These are phyloP conservation scores for Coniochaeta sp. DNA, from an alignment of 2,329 filamentous ascomycete species.

Conservation along the genomic window DNA sequence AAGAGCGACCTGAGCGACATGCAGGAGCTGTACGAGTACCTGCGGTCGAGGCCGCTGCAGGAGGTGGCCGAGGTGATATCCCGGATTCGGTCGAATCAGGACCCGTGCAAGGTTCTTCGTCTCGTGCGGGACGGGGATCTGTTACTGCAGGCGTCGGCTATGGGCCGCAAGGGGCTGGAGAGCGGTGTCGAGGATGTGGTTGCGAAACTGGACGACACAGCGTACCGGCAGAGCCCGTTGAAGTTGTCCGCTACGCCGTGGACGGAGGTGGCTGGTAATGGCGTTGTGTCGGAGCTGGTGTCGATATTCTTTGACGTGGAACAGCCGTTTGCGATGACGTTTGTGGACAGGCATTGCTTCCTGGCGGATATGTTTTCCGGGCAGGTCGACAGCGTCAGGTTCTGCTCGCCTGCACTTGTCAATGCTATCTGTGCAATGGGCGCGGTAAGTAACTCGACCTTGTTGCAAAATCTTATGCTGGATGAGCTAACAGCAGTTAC, in stretches of 20 bases:
- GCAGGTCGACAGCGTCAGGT: not conserved
- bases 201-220: not conserved
- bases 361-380: not conserved
- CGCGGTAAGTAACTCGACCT: not conserved
- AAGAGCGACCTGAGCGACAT: not conserved
- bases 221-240: not conserved
- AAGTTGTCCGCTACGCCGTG: not conserved
- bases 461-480: not conserved
- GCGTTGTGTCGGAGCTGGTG: slow-evolving; percentile 2
- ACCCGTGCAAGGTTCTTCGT: not conserved
- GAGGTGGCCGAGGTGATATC: slow-evolving; percentile 2
- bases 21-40: not conserved
- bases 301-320: slow-evolving; percentile 3
- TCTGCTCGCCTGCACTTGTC: not conserved
- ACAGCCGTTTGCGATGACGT: not conserved
- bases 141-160: slow-evolving; percentile 1
- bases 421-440: not conserved
- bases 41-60: not conserved
- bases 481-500: not conserved
- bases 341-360: slow-evolving; percentile 1
- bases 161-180: not conserved
- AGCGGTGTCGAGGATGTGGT: not conserved
- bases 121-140: slow-evolving; percentile 2
- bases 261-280: not conserved
- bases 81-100: not conserved